Evolutionary conservation across 148 eudicot genomes (phyloP), one percentile per base, ranked within the genome.

Genomic region (Amaranthus hypochondriacus): DNA sequence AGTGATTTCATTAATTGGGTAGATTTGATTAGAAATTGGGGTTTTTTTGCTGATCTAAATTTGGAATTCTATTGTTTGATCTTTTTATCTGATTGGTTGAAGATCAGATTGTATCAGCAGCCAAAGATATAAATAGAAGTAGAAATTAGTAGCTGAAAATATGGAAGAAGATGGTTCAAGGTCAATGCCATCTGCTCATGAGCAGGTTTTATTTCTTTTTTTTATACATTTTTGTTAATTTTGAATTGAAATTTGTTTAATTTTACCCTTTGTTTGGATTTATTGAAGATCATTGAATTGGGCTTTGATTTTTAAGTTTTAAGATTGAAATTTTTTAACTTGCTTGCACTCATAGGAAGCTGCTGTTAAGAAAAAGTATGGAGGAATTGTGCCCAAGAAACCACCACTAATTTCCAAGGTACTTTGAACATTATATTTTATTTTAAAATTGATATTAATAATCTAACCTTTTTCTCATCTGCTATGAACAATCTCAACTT

Each of bases 331-430:
- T 9, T 48, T 57, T 56, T 63, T 53, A n/a, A 44, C 44, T 83
- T 75, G 65, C 28, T 62, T 57, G 58, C 10, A 58, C 54, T 64
- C 75, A 56, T 75, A 94, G 98, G 98, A 94, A 85, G 91, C 74
- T 82, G 86, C 75, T 68, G 62, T 89, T 7, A 94, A 94, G 84
- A 94, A 84, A 50, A 94, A 91, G 82, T 94, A 94, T 73, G 98
- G 98, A 48, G 98, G 98, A 68, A 85, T 94, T 51, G 14, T 89
- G 76, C 98, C 97, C 18, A 94, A 89, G 84, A 94, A 89, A 82
- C 90, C 89, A 70, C 98, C 98, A 69, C 91, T 94, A n/a, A 91
- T 94, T 77, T 91, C 97, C 50, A 94, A 91, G 97, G 98, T 91
- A 76, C 39, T 28, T 28, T 63, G 5, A 51, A 58, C 55, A 47